These are phyloP conservation scores for Chondrus crispus DNA, from an alignment of 23 red algal genomes.

Conservation along the genomic window DNA sequence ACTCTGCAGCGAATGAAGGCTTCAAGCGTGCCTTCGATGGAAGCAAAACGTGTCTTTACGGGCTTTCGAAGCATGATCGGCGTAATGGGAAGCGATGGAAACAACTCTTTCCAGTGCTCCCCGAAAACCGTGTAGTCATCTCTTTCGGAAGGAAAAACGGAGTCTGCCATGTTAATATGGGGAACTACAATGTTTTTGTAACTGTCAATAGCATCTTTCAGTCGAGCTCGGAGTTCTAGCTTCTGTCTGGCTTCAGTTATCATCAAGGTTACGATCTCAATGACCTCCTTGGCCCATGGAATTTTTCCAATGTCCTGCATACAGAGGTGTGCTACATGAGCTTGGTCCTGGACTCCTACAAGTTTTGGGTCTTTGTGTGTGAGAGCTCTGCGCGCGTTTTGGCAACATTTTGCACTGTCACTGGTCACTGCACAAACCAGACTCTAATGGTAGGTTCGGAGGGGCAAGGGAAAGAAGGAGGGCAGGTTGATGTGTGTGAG, in stretches of 20 bases:
- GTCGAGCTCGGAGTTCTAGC: background rate
- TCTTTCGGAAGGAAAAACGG: no score
- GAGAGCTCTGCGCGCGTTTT: background rate
- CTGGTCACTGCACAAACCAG: conserved; percentile 7
- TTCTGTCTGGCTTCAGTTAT: background rate
- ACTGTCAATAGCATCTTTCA: background rate
- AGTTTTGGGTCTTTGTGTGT: background rate
- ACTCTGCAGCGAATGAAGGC: background rate
- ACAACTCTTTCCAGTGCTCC: no score
- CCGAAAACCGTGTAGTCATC: no score
- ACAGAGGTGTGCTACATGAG: background rate
- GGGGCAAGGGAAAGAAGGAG: no score
- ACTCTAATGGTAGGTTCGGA: no score
- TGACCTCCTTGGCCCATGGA: conserved; percentile 1
- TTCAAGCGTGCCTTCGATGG: background rate
- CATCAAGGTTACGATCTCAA: background rate
- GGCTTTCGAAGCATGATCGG: background rate
- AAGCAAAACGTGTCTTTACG: background rate
- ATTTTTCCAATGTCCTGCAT: conserved; percentile 7
- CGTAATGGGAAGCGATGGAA: background rate
- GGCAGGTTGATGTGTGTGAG: no score
- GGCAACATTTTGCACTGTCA: conserved; percentile 3
- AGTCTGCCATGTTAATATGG: no score
- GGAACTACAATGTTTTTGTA: background rate
- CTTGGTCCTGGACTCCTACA: conserved; percentile 1